phyloP scores from a whole-genome alignment of 495 filamentous ascomycete genomes.

The Barbatosphaeria neglecta region DNA sequence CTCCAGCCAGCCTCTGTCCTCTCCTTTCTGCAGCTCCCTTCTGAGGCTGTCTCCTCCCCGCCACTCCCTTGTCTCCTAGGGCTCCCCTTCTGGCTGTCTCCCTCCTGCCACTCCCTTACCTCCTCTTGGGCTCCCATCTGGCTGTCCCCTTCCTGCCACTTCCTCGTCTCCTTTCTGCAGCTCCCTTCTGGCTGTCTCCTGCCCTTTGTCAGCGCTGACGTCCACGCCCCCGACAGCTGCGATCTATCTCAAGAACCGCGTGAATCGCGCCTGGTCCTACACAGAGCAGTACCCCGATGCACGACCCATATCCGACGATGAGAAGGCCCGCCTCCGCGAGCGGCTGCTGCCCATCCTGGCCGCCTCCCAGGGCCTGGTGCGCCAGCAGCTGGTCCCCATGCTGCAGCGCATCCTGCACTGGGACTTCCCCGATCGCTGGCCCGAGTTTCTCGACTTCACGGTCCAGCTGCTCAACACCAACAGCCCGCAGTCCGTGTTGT shows the following conservation, averaged over 20 bases:
- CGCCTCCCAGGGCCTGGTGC: slow-evolving; percentile 63
- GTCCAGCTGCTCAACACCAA: slow-evolving; percentile 73
- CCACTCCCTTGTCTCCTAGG: no score
- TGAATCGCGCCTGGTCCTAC: slow-evolving; percentile 77
- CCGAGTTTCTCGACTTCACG: slow-evolving; percentile 81
- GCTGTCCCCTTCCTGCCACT: slow-evolving; percentile 2
- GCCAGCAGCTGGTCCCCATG: slow-evolving; percentile 81
- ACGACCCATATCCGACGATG: slow-evolving; percentile 69
- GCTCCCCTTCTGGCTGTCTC: no score
- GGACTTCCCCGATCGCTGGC: slow-evolving; percentile 93
- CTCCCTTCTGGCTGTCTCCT: slow-evolving; percentile 5
- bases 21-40: no score
- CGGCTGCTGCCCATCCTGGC: slow-evolving; percentile 81
- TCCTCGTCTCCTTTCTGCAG: slow-evolving; percentile 3
- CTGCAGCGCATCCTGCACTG: slow-evolving; percentile 91
- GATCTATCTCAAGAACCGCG: slow-evolving; percentile 94
- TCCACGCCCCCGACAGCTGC: slow-evolving; percentile 50
- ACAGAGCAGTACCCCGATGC: slow-evolving; percentile 56
- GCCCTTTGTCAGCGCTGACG: neutral
- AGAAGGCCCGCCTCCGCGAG: slow-evolving; percentile 77
- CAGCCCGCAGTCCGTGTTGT: slow-evolving; percentile 75
- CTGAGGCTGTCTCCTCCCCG: slow-evolving; percentile 8
- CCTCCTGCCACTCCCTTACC: slow-evolving; percentile 1
- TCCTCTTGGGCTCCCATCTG: no score
- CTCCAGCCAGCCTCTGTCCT: no score